Evolutionary conservation across 805 yeast genomes (phyloP).

Genomic region (Jamesozyma gamospora): DNA sequence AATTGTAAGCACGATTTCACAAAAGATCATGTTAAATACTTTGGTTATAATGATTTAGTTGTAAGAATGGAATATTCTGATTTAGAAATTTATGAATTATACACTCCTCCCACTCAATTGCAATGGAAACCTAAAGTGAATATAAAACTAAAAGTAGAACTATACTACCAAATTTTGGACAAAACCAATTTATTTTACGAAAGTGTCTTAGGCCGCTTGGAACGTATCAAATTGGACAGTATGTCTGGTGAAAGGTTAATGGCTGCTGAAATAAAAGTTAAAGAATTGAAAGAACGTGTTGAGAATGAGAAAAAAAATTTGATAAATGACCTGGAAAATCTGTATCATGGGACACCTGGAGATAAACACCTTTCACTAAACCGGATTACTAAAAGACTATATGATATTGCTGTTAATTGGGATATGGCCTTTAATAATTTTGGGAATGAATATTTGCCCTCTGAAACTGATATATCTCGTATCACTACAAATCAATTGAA

Average conservation of each 20-base stretch:
- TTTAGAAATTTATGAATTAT: constrained; percentile 69
- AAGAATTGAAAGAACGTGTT: constrained; percentile 45
- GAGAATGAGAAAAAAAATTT: constrained; percentile 42
- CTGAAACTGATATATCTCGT: constrained; percentile 85
- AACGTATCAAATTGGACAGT: constrained; percentile 65
- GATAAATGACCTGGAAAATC: constrained; percentile 35
- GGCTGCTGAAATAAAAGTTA: constrained; percentile 53
- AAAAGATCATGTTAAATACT: constrained; percentile 72
- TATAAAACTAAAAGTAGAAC: constrained; percentile 56
- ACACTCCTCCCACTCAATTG: constrained; percentile 63
- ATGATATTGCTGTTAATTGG: constrained; percentile 80
- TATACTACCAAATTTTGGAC: constrained; percentile 42
- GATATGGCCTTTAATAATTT: constrained; percentile 73
- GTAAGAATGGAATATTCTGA: constrained; percentile 68
- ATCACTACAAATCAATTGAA: constrained; percentile 82
- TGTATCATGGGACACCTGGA: constrained; percentile 47
- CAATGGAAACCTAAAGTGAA: constrained; percentile 66
- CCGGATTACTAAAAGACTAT: constrained; percentile 56
- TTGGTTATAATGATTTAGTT: constrained; percentile 69
- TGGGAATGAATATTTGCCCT: constrained; percentile 70
- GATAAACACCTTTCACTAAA: constrained; percentile 66
- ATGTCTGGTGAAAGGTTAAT: constrained; percentile 62
- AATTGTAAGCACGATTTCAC: constrained; percentile 74
- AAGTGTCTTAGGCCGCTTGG: constrained; percentile 59
- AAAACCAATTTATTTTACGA: constrained; percentile 56